Evolutionary conservation across 2,329 filamentous ascomycete genomes (phyloP).

Genomic region (Didymella arachidicola): DNA sequence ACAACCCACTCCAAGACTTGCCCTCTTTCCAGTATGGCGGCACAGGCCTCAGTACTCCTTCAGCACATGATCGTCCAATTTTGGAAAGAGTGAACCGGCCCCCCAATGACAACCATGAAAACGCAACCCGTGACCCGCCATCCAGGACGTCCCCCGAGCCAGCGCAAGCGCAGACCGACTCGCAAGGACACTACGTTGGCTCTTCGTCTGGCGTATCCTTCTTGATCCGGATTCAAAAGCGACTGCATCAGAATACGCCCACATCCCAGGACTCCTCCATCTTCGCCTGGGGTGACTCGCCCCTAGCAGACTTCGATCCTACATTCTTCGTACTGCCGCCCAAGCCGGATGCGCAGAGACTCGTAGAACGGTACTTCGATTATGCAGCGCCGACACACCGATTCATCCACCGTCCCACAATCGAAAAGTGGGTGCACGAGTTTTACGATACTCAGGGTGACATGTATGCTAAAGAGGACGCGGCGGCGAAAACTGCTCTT

Average conservation of each 20-base stretch:
- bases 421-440: slow-evolving; percentile 56
- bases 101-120: slow-evolving; percentile 25
- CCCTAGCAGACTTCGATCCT: slow-evolving; percentile 55
- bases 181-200: slow-evolving; percentile 59
- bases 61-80: slow-evolving; percentile 26
- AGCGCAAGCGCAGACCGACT: slow-evolving; percentile 51
- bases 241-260: slow-evolving; percentile 53
- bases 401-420: slow-evolving; percentile 63
- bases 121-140: slow-evolving; percentile 30
- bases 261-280: slow-evolving; percentile 53
- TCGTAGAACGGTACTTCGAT: slow-evolving; percentile 66
- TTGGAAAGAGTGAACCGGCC: slow-evolving; percentile 24
- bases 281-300: slow-evolving; percentile 61
- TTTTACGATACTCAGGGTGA: slow-evolving; percentile 57
- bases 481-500: slow-evolving; percentile 55
- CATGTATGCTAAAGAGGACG: slow-evolving; percentile 52
- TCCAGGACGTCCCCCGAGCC: slow-evolving; percentile 58
- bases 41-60: slow-evolving; percentile 14
- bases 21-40: slow-evolving; percentile 16
- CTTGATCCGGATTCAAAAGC: slow-evolving; percentile 59
- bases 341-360: slow-evolving; percentile 53
- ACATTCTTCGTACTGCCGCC: slow-evolving; percentile 54
- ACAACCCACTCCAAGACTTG: slow-evolving; percentile 18
- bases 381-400: slow-evolving; percentile 68
- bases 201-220: slow-evolving; percentile 60